A percentile compares a stretch with the other conserved stretches of the same genome.
These are phyloP conservation scores for Verticillium albo-atrum DNA, from an alignment of 2,329 filamentous ascomycete genomes.

Conservation along the genomic window DNA sequence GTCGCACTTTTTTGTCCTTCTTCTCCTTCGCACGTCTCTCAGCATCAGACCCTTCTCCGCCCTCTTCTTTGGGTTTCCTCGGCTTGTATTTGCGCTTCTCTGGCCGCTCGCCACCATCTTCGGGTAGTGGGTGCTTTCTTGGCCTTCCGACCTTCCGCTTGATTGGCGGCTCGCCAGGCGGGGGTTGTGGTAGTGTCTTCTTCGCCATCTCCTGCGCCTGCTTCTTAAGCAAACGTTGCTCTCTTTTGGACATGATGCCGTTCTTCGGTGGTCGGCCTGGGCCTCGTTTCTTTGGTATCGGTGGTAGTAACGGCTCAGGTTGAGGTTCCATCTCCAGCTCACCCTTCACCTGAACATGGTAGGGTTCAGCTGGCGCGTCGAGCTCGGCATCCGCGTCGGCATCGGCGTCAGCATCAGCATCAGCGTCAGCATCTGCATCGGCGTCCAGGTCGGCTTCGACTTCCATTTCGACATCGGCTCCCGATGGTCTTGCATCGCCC, in stretches of 20 bases:
- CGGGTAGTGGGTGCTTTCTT: constrained; percentile 57
- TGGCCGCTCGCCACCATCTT: constrained; percentile 46
- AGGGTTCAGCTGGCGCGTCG: constrained; percentile 17
- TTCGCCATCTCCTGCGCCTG: constrained; percentile 46
- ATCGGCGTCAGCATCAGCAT: constrained; percentile 20
- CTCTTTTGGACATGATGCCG: constrained; percentile 76
- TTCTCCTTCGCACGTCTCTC: constrained; percentile 53
- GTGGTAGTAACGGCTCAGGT: constrained; percentile 7
- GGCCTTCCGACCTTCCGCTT: constrained; percentile 64
- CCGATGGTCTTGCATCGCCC: constrained; percentile 25
- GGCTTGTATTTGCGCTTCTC: constrained; percentile 66
- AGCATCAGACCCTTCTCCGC: constrained; percentile 51
- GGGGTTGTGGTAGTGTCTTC: constrained; percentile 44
- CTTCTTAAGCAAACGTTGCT: constrained; percentile 62
- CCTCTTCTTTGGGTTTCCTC: constrained; percentile 52
- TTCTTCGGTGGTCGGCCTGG: constrained; percentile 81
- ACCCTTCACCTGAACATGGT: constrained; percentile 16
- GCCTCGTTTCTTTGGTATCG: constrained; percentile 60
- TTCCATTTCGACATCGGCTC: constrained; percentile 17
- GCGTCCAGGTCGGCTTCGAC: constrained; percentile 22
- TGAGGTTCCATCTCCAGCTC: constrained; percentile 9
- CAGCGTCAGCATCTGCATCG: constrained; percentile 21
- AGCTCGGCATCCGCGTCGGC: constrained; percentile 19
- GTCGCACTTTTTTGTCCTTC: constrained; percentile 54
- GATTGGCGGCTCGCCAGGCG: constrained; percentile 43